Evolutionary conservation across 371 early-diverging fungal species (phyloP), one percentile per base, ranked within the genome.

Genomic region (Mucor ambiguus): DNA sequence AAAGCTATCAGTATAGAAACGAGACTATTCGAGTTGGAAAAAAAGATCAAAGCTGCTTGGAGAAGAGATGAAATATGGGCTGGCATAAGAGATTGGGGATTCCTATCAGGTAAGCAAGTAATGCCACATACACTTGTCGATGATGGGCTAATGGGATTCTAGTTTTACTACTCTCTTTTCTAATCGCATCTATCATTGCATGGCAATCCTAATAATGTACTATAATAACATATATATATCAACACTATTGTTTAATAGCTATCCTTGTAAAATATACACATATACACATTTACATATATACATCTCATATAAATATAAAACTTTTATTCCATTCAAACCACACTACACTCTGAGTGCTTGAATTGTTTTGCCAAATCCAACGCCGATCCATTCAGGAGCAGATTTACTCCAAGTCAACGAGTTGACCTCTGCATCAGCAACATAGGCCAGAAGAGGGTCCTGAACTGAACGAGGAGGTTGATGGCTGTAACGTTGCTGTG

Each of bases 381-480:
- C 84, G 29, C 89, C 92, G 37, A 95, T 77, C 92, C 92, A 95
- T 24, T 93, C 91, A 11, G 91, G 85, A 29, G 78, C 72, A 6
- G 82, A 78, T 16, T 85, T 74, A 20, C 89, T 89, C 93, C 94
- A 93, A 6, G 87, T 75, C 29, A 95, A 60, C 54, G 91, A 85
- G 77, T 90, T 91, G 62, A 93, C 86, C 57, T 87, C 89, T 2
- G 84, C 82, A 35, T 80, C 87, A 16, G 91, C 91, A 30, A 83
- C 78, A 65, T 91, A 91, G 11, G 90, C 88, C 24, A 92, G 77
- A 46, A 87, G 72, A 10, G 95, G 93, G 63, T 91, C 92, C 37
- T 83, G 83, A 14, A 88, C 68, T 11, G 74, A 71, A 70, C 79
- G 70, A 30, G 58, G 74, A 9, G 69, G 70, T n/a, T 78, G 79